Conservation (phyloP, 306 rosid genomes). For the Hippophae rhamnoides region DNA sequence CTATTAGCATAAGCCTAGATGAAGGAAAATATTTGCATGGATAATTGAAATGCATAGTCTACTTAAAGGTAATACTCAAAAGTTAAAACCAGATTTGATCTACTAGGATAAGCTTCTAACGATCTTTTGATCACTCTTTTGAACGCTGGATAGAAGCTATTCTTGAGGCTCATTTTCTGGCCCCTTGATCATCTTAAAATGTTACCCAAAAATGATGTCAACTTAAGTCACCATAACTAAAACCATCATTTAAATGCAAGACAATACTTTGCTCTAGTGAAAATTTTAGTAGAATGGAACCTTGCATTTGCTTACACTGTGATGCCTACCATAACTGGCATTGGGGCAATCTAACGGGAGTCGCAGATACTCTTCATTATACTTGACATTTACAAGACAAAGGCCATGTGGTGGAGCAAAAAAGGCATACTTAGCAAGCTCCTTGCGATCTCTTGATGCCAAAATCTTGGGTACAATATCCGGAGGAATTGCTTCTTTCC, state of each 20-base stretch:
- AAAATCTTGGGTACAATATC: conserved; percentile 56
- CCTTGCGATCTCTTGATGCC: conserved; percentile 67
- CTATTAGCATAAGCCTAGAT: too few species aligned
- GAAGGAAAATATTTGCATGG: too few species aligned
- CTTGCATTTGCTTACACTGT: conserved; percentile 65
- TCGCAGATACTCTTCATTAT: conserved; percentile 55
- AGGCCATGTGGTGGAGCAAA: conserved; percentile 78
- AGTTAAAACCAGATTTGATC: too few species aligned
- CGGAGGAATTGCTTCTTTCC: conserved; percentile 79
- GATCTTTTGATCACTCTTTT: too few species aligned
- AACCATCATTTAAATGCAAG: conserved; percentile 1
- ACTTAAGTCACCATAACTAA: neutral
- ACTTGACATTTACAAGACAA: conserved; percentile 58
- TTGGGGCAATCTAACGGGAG: conserved; percentile 56
- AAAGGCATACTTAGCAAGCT: conserved; percentile 69
- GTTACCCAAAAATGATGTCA: too few species aligned
- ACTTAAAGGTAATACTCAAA: too few species aligned
- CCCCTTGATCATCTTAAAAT: too few species aligned
- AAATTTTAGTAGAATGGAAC: conserved; percentile 45
- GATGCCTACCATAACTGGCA: conserved; percentile 69
- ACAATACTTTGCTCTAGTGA: conserved; percentile 9
- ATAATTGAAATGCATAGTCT: too few species aligned
- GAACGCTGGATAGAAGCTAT: too few species aligned
- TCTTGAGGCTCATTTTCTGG: too few species aligned
- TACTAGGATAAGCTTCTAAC: too few species aligned